Base-by-base conservation (phyloP, 208 protist species). In the Tritrichomonas foetus region DNA sequence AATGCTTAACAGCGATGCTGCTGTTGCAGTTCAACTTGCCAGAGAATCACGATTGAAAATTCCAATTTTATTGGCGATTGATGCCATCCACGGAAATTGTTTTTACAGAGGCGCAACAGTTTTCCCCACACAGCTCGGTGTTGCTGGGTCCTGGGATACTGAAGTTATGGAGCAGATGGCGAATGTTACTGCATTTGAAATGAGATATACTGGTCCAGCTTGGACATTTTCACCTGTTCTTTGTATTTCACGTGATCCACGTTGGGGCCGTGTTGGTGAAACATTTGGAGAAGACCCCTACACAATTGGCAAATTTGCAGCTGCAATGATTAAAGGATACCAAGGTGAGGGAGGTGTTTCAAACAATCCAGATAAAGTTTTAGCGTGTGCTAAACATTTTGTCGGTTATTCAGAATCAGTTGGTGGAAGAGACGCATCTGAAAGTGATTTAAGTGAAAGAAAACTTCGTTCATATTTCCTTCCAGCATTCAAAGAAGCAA, bases 261-360 rank as follows among this genome's bases (percentile, higher is more conserved):
- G 66, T 0, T 96, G 95, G 95, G 82, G 95, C 39, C 94, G 96
- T 49, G 93, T 96, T 66, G 96, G 96, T 49, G 96, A 96, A 94
- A 96, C 96, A 30, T 96, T 96, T 93, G 96, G 96, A 30, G 95
- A 96, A 94, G 95, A 96, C 78, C 94, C 95, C 1, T 80, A 94
- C n/a, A 20, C 96, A 9, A 89, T 89, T 36, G 78, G 78, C 20
- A 57, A 13, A 94, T 92, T 72, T 55, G 47, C 49, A 13, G 84
- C 47, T n/a, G 92, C 93, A 33, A 89, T 94, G 22, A 74, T 95
- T 93, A 5, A 30, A 25, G 95, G 95, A 16, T 57, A 94, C 33
- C 95, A 96, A 93, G 92, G n/a, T 72, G n/a, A 66, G 8, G 92
- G 57, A 75, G 53, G 53, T 16, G 39, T 47, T 2, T 61, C n/a